Percentiles rank a stretch among this genome's conserved stretches.
Conservation (phyloP, 371 early-diverging fungal genomes). For the Neoconidiobolus thromboides region DNA sequence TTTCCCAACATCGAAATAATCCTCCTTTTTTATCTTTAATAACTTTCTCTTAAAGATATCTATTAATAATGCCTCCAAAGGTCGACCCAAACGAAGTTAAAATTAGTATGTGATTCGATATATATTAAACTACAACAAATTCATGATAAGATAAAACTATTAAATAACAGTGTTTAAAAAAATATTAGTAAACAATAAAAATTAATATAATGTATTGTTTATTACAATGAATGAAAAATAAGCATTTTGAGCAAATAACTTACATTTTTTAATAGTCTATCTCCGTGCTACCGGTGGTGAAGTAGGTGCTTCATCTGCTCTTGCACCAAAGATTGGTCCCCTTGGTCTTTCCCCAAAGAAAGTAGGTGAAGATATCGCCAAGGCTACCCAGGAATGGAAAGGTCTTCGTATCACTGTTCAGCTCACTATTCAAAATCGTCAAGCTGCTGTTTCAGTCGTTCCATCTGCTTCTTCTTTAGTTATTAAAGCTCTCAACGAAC, state of each 20-base stretch:
- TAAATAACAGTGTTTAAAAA: background rate
- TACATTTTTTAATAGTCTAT: conserved; percentile 31
- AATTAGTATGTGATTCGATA: conserved; percentile 30
- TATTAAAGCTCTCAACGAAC: conserved; percentile 98
- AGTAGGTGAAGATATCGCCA: conserved; percentile 99
- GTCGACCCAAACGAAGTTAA: conserved; percentile 76
- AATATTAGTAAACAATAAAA: background rate
- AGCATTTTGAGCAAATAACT: background rate
- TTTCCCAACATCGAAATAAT: too few species aligned
- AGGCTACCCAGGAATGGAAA: conserved; percentile 98
- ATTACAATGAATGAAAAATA: background rate
- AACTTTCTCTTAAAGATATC: too few species aligned
- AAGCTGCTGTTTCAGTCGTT: conserved; percentile 93
- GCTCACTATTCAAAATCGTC: conserved; percentile 99
- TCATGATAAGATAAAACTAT: background rate
- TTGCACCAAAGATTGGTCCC: conserved; percentile 99
- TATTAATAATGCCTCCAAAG: conserved; percentile 46
- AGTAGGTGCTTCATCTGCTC: conserved; percentile 94
- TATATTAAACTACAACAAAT: background rate
- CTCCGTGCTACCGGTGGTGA: conserved; percentile 98
- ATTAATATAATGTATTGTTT: background rate
- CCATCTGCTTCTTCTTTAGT: conserved; percentile 96
- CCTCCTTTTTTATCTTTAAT: too few species aligned
- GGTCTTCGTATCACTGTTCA: conserved; percentile 96
- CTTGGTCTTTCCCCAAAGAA: conserved; percentile 99